Conservation (phyloP, 345 rosid species). For the Ailanthus altissimus region DNA sequence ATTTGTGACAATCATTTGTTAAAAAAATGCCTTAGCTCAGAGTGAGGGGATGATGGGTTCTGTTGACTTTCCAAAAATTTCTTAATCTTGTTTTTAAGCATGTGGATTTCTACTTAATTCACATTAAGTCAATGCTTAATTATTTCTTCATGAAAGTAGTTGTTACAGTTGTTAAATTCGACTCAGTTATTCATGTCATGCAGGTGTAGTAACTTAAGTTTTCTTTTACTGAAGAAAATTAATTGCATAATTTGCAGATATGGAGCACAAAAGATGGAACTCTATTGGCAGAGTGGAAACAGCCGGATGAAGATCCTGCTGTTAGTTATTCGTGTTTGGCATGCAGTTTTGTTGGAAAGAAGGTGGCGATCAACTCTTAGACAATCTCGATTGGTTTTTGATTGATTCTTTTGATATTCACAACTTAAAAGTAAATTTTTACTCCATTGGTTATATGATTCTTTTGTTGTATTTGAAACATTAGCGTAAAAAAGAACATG, state of each 20-base stretch:
- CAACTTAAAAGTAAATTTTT: not conserved
- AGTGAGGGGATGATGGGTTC: not conserved
- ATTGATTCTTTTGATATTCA: constrained; percentile 5
- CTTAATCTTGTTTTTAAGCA: not conserved
- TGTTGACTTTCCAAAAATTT: not conserved
- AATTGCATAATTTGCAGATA: constrained; percentile 26
- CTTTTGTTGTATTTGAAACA: constrained; percentile 12
- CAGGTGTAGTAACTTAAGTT: not conserved
- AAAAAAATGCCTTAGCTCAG: not conserved
- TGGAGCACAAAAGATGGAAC: constrained; percentile 44
- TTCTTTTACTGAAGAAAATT: constrained; percentile 4
- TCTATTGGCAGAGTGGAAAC: constrained; percentile 42
- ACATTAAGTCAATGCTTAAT: not conserved
- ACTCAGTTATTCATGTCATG: not conserved
- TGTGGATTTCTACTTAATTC: not conserved
- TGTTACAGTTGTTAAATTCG: not conserved
- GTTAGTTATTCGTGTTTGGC: constrained; percentile 39
- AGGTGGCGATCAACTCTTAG: constrained; percentile 25
- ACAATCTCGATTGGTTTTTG: not conserved
- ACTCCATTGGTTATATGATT: constrained; percentile 1
- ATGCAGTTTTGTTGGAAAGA: constrained; percentile 35
- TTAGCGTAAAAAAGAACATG: constrained; percentile 28
- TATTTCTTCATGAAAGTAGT: not conserved
- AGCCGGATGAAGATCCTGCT: constrained; percentile 24
- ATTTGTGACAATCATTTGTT: too few relatives aligned